Evolutionary conservation across 176 grass and related monocot species (phyloP).

Genomic region (Eremochloa ophiuroides): DNA sequence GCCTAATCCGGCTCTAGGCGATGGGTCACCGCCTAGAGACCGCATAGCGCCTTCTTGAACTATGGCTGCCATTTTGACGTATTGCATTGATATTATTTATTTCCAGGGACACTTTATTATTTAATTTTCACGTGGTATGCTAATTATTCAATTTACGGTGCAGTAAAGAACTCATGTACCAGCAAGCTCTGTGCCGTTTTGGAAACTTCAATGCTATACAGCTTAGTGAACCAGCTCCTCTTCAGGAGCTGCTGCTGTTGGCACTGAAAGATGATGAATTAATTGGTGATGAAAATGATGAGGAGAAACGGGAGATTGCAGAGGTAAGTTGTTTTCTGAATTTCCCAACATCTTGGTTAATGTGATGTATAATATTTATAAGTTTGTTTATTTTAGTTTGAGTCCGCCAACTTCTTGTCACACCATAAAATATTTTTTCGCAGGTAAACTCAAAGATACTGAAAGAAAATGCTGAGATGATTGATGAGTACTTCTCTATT

Average conservation of each 20-base stretch:
- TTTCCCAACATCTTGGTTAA: neutral
- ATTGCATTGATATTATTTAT: slow-evolving; percentile 11
- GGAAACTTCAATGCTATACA: slow-evolving; percentile 92
- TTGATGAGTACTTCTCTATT: slow-evolving; percentile 91
- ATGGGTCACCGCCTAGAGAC: no score
- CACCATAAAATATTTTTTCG: neutral
- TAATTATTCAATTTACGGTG: slow-evolving; percentile 27
- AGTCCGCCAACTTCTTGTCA: neutral
- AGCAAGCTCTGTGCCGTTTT: slow-evolving; percentile 77
- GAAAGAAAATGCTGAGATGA: slow-evolving; percentile 71
- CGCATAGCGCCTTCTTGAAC: no score
- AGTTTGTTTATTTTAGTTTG: neutral
- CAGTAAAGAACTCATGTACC: slow-evolving; percentile 98
- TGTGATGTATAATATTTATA: slow-evolving; percentile 9
- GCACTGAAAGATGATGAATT: slow-evolving; percentile 72
- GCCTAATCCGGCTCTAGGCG: no score
- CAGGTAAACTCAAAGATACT: slow-evolving; percentile 82
- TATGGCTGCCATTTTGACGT: slow-evolving; percentile 4
- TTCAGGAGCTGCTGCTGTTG: slow-evolving; percentile 73
- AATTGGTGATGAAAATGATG: slow-evolving; percentile 45
- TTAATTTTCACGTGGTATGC: slow-evolving; percentile 4
- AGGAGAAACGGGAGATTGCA: slow-evolving; percentile 80
- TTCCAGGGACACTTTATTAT: neutral
- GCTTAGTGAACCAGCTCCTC: slow-evolving; percentile 78
- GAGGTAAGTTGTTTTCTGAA: slow-evolving; percentile 47